Evolutionary conservation across 345 rosid species (phyloP).

Genomic region (Hypericum perforatum): DNA sequence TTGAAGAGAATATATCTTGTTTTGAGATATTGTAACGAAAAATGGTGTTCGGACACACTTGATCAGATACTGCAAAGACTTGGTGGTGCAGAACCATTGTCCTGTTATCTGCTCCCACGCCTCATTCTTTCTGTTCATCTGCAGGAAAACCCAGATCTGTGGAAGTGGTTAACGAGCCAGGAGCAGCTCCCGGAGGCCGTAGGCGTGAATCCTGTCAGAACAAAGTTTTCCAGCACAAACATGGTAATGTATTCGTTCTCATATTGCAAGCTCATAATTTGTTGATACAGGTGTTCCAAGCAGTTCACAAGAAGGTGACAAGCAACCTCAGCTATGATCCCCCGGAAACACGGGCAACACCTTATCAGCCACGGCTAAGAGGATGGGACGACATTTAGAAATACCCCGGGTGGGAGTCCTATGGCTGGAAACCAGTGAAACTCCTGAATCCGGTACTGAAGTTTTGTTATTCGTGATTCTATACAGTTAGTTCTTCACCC

Average conservation of each 20-base stretch:
- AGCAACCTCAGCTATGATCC: slow-evolving; percentile 49
- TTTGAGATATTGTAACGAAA: too few relatives aligned
- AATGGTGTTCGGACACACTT: too few relatives aligned
- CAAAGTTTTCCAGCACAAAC: background rate
- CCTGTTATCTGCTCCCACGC: too few relatives aligned
- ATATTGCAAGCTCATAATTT: slow-evolving; percentile 1
- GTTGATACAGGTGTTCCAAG: slow-evolving; percentile 50
- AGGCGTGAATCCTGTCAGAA: slow-evolving; percentile 55
- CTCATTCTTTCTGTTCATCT: too few relatives aligned
- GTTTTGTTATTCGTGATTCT: too few relatives aligned
- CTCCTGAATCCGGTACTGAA: background rate
- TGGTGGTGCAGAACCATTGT: too few relatives aligned
- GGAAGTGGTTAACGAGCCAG: too few relatives aligned
- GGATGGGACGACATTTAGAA: slow-evolving; percentile 77
- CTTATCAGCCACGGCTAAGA: slow-evolving; percentile 62
- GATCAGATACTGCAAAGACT: too few relatives aligned
- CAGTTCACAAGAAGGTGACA: slow-evolving; percentile 56
- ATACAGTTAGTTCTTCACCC: too few relatives aligned
- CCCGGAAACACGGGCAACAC: slow-evolving; percentile 47
- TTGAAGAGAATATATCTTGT: too few relatives aligned
- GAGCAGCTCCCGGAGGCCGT: slow-evolving; percentile 66
- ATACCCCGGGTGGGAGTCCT: slow-evolving; percentile 33
- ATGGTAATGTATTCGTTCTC: background rate
- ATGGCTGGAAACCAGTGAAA: slow-evolving; percentile 48
- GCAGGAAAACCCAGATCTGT: too few relatives aligned